phyloP scores from a whole-genome alignment of 2,329 filamentous ascomycete species.

The Aureobasidium pullulans region DNA sequence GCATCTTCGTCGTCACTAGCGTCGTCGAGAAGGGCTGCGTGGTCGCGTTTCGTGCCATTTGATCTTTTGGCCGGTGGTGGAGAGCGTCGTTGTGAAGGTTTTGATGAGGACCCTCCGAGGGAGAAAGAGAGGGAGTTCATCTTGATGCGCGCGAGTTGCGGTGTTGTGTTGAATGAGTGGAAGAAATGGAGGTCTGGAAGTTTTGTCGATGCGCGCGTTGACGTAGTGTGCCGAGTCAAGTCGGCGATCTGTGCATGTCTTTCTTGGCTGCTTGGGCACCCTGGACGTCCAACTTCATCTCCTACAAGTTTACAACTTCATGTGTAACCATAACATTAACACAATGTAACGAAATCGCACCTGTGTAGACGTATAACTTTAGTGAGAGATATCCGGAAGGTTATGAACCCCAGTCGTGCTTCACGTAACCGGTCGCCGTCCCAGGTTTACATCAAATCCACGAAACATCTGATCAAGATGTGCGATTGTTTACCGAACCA shows the following conservation, averaged over 20 bases:
- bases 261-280: background rate
- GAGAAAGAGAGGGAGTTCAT: conserved; percentile 11
- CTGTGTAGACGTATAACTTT: too few species aligned
- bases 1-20: conserved; percentile 54
- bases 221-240: background rate
- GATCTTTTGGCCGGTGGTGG: background rate
- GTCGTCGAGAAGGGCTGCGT: conserved; percentile 29
- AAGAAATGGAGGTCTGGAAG: background rate
- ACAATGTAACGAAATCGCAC: background rate
- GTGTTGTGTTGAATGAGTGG: background rate
- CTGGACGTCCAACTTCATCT: background rate
- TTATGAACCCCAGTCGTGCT: too few species aligned
- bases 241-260: background rate
- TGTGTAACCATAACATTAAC: too few species aligned
- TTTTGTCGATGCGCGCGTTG: background rate
- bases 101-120: background rate
- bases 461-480: too few species aligned
- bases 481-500: too few species aligned
- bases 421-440: too few species aligned
- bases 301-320: too few species aligned
- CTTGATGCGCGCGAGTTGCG: background rate
- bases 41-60: conserved; percentile 34
- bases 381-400: too few species aligned
- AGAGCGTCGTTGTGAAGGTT: background rate
- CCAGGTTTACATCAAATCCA: too few species aligned